Conservation (phyloP, 2,329 filamentous ascomycete genomes). For the Phyllosticta capitalensis region DNA sequence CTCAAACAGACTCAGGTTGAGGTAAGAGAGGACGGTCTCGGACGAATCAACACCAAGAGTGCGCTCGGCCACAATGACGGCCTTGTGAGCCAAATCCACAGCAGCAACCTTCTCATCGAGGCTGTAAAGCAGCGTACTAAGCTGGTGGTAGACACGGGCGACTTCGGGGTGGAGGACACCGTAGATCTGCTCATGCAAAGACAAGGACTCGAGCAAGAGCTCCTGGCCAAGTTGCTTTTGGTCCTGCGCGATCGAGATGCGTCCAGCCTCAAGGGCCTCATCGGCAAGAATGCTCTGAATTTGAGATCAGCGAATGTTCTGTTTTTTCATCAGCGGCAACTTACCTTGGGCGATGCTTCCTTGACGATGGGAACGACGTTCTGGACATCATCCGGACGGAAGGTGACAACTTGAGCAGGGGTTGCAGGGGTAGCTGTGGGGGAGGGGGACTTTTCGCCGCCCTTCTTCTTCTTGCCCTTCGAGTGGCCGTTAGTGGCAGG, state of each 20-base stretch:
- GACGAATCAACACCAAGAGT: slow-evolving; percentile 89
- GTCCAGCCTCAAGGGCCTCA: slow-evolving; percentile 89
- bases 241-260: slow-evolving; percentile 89
- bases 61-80: slow-evolving; percentile 89
- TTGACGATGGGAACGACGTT: slow-evolving; percentile 94
- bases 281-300: slow-evolving; percentile 69
- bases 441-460: slow-evolving; percentile 39
- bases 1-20: slow-evolving; percentile 90
- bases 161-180: slow-evolving; percentile 95
- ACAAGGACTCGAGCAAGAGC: slow-evolving; percentile 87
- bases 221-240: slow-evolving; percentile 96
- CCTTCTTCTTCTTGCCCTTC: slow-evolving; percentile 49
- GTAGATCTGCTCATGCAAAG: slow-evolving; percentile 96
- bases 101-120: slow-evolving; percentile 96
- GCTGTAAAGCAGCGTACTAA: slow-evolving; percentile 94
- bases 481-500: slow-evolving; percentile 29
- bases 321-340: neutral
- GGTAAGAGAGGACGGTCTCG: slow-evolving; percentile 89
- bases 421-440: slow-evolving; percentile 35
- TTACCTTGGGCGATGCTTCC: slow-evolving; percentile 69
- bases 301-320: neutral
- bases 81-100: slow-evolving; percentile 90
- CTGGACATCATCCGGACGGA: slow-evolving; percentile 74
- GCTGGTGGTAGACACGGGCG: slow-evolving; percentile 83
- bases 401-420: slow-evolving; percentile 63